Conservation (phyloP, 148 eudicot species). For the Silene latifolia region DNA sequence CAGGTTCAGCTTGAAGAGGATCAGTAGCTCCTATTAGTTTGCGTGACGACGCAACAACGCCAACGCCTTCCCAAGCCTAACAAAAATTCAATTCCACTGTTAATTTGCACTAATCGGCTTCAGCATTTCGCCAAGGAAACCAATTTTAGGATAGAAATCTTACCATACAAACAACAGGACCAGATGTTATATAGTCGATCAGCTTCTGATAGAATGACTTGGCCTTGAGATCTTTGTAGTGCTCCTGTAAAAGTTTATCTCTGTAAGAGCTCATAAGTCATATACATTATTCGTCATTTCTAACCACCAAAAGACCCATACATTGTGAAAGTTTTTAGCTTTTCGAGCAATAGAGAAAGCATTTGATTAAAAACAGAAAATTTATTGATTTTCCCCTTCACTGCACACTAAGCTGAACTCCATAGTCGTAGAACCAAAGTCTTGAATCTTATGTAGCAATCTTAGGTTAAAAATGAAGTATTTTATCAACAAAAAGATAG, state of each 20-base stretch:
- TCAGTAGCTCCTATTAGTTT: constrained; percentile 89
- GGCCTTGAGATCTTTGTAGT: constrained; percentile 83
- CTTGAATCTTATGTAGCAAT: too few species aligned
- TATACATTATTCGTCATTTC: too few species aligned
- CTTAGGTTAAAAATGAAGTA: too few species aligned
- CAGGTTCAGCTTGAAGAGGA: constrained; percentile 98
- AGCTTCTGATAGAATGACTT: constrained; percentile 81
- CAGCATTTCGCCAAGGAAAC: neutral
- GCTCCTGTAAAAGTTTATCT: constrained; percentile 54
- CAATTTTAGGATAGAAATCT: constrained; percentile 10
- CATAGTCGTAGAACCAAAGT: too few species aligned
- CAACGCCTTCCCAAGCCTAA: constrained; percentile 97
- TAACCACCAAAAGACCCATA: too few species aligned
- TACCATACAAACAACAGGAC: constrained; percentile 99
- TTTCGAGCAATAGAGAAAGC: too few species aligned
- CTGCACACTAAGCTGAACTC: too few species aligned
- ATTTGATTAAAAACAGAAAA: too few species aligned
- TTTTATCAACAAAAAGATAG: too few species aligned
- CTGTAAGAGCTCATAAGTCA: constrained; percentile 8
- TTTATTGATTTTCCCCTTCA: too few species aligned
- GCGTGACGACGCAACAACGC: constrained; percentile 97
- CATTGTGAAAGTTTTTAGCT: too few species aligned
- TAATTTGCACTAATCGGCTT: neutral
- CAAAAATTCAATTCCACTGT: constrained; percentile 6
- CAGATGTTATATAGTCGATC: constrained; percentile 82